These are phyloP conservation scores for Salinomyces thailandicus DNA, from an alignment of 2,329 filamentous ascomycete species.

Conservation along the genomic window DNA sequence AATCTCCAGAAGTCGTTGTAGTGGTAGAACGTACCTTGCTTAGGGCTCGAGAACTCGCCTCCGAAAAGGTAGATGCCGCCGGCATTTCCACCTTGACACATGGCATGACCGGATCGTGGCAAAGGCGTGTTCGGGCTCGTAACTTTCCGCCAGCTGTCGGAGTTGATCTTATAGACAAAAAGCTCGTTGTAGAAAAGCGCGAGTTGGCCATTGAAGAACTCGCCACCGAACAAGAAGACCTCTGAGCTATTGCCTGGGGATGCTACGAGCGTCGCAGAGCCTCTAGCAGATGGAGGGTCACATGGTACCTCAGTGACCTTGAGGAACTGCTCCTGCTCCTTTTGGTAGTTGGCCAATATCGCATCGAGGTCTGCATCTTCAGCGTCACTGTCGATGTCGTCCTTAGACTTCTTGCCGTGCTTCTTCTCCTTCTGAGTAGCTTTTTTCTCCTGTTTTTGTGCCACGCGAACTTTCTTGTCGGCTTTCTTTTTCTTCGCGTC, in stretches of 20 bases:
- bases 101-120: slow-evolving; percentile 85
- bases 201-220: slow-evolving; percentile 86
- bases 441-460: slow-evolving; percentile 45
- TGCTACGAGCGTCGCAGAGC: slow-evolving; percentile 68
- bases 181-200: slow-evolving; percentile 62
- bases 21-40: slow-evolving; percentile 97
- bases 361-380: slow-evolving; percentile 90
- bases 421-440: slow-evolving; percentile 67
- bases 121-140: slow-evolving; percentile 86
- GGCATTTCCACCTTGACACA: slow-evolving; percentile 79
- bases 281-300: slow-evolving; percentile 67
- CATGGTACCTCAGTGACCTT: slow-evolving; percentile 77
- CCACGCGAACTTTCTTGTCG: slow-evolving; percentile 20
- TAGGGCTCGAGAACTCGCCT: slow-evolving; percentile 91
- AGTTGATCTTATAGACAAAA: slow-evolving; percentile 62
- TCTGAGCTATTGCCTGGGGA: slow-evolving; percentile 81
- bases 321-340: slow-evolving; percentile 81
- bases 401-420: slow-evolving; percentile 62
- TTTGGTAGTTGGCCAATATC: slow-evolving; percentile 85
- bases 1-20: slow-evolving; percentile 98
- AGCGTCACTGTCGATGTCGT: slow-evolving; percentile 68
- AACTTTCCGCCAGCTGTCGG: slow-evolving; percentile 82
- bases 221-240: slow-evolving; percentile 83
- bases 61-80: slow-evolving; percentile 86
- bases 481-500: slow-evolving; percentile 34